Evolutionary conservation across 257 asterid genomes (phyloP).

Genomic region (Petrea volubilis): DNA sequence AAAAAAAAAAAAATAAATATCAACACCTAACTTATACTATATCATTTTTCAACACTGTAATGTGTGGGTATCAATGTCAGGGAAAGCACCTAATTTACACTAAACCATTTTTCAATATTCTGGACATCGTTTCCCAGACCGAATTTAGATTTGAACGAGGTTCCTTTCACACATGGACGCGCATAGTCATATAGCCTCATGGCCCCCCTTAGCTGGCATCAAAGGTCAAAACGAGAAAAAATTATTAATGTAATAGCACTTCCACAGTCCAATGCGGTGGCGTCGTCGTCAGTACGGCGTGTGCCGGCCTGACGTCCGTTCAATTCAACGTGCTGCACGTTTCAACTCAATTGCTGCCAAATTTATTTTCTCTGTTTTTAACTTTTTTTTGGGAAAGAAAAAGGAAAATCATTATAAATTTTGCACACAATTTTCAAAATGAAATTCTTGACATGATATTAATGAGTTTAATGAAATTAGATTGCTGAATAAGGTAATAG

Average conservation of each 20-base stretch:
- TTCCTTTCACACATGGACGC: constrained; percentile 5
- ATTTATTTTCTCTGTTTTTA: background rate
- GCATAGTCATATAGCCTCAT: background rate
- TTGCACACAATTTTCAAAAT: too few relatives aligned
- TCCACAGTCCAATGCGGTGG: constrained; percentile 18
- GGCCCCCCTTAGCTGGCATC: background rate
- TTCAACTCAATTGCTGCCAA: background rate
- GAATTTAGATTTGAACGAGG: background rate
- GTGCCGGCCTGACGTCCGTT: constrained; percentile 43
- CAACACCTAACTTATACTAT: too few relatives aligned
- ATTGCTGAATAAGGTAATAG: too few relatives aligned
- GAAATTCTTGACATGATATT: too few relatives aligned
- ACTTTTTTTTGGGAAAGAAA: background rate
- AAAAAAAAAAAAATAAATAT: too few relatives aligned
- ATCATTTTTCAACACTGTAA: too few relatives aligned
- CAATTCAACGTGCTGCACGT: background rate
- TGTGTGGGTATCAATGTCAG: too few relatives aligned
- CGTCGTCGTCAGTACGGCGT: constrained; percentile 13
- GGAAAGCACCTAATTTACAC: too few relatives aligned
- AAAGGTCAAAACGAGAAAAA: constrained; percentile 16
- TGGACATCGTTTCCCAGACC: background rate
- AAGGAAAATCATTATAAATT: too few relatives aligned
- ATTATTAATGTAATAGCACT: background rate
- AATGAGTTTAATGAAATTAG: too few relatives aligned
- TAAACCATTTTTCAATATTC: too few relatives aligned